Evolutionary conservation across 176 grass and related monocot genomes (phyloP).

Genomic region (Triticum monococcum): DNA sequence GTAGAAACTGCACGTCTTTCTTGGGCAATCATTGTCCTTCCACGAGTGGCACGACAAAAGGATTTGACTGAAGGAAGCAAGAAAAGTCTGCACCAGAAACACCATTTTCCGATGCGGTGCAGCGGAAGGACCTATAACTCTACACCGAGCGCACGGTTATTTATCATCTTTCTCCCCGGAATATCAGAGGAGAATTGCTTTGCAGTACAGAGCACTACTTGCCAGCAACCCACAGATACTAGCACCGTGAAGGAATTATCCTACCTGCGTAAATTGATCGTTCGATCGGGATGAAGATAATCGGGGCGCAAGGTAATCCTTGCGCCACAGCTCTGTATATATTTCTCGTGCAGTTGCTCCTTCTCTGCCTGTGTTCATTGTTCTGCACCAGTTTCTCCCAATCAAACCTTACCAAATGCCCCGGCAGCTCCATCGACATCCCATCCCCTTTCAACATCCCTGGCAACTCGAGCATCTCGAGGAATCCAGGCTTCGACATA

Average conservation of each 20-base stretch:
- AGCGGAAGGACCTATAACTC: neutral
- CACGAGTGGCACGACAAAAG: neutral
- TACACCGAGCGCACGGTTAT: neutral
- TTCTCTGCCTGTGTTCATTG: neutral
- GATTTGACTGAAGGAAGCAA: neutral
- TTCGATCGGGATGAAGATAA: neutral
- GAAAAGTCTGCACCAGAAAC: neutral
- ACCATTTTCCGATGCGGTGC: neutral
- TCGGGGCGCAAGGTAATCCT: neutral
- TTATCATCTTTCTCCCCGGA: neutral
- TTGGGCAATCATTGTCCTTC: neutral
- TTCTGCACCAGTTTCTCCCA: neutral
- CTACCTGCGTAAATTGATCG: neutral
- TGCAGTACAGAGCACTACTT: neutral
- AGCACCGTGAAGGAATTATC: neutral
- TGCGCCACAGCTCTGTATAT: neutral
- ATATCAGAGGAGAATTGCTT: neutral
- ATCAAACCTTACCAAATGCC: neutral
- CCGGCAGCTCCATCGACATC: neutral
- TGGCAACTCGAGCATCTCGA: neutral
- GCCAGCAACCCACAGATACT: neutral
- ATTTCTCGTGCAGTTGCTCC: neutral
- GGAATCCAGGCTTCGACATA: neutral
- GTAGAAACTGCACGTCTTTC: neutral
- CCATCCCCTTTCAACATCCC: neutral